A percentile compares a stretch with the other conserved stretches of the same genome.
Conservation (phyloP, 345 rosid genomes). For the Euphorbia lathyris region DNA sequence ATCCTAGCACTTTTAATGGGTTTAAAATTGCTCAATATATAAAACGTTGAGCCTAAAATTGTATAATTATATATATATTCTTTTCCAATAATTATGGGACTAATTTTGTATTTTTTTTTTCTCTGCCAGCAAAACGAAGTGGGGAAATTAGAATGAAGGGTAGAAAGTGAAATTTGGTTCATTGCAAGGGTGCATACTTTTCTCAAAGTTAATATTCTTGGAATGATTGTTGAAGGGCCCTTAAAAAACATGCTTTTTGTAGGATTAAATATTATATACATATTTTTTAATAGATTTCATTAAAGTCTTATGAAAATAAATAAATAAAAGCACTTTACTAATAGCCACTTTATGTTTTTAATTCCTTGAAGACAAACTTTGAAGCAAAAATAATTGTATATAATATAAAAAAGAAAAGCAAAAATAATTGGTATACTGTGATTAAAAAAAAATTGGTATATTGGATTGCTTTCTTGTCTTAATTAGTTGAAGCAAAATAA, state of each 20-base stretch:
- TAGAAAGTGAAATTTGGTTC: constrained; percentile 4
- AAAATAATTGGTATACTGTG: no score
- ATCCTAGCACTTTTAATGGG: no score
- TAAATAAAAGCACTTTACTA: constrained; percentile 28
- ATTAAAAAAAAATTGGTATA: background rate
- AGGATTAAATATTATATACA: constrained; percentile 27
- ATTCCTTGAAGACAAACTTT: constrained; percentile 11
- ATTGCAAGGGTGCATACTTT: background rate
- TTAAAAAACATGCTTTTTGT: constrained; percentile 38
- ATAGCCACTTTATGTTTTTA: constrained; percentile 13
- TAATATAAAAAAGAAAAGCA: no score
- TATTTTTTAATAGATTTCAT: constrained; percentile 11
- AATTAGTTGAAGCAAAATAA: background rate
- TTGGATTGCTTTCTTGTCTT: constrained; percentile 14
- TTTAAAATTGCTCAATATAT: no score
- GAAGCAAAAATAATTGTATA: no score
- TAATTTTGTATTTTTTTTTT: no score
- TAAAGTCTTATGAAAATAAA: constrained; percentile 23
- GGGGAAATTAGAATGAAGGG: background rate
- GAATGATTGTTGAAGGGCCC: constrained; percentile 37
- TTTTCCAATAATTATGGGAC: no score
- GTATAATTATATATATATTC: no score
- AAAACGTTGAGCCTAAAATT: no score
- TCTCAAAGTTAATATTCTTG: constrained; percentile 32
- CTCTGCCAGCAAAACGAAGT: no score